A percentile compares a stretch with the other conserved stretches of the same genome.
Conservation (phyloP, 176 grass and related monocot genomes). For the Raddia guianensis region DNA sequence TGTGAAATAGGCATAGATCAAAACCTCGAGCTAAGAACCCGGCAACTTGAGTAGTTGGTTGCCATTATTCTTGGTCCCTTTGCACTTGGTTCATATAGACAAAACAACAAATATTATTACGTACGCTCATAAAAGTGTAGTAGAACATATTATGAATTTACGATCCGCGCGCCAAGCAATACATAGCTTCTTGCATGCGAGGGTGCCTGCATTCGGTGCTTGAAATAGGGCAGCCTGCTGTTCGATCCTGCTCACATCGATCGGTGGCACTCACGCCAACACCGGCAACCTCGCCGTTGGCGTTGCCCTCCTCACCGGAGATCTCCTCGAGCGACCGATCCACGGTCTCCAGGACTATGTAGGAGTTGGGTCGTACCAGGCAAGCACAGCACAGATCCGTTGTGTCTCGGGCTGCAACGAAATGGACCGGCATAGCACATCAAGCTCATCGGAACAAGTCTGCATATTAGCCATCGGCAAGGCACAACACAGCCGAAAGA, state of each 20-base stretch:
- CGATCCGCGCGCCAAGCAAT: background rate
- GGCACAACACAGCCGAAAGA: too few species aligned
- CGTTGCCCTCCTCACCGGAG: conserved; percentile 45
- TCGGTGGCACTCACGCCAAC: background rate
- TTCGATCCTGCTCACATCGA: background rate
- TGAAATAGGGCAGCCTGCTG: background rate
- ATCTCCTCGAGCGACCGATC: conserved; percentile 49
- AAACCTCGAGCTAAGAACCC: background rate
- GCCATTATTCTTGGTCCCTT: conserved; percentile 34
- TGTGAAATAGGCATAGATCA: background rate
- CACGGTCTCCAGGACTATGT: conserved; percentile 22
- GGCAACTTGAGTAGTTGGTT: background rate
- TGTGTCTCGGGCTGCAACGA: too few species aligned
- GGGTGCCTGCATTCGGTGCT: conserved; percentile 25
- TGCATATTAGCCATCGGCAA: too few species aligned
- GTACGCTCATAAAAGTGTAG: background rate
- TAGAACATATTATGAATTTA: background rate
- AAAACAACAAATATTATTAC: background rate
- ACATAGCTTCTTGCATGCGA: background rate
- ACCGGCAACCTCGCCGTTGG: too few species aligned
- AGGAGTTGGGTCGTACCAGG: too few species aligned
- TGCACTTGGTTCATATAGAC: background rate
- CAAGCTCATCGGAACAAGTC: too few species aligned
- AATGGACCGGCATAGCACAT: too few species aligned
- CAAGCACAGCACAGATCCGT: too few species aligned